Conservation (phyloP, 805 yeast genomes). For the Myxozyma mucilagina region DNA sequence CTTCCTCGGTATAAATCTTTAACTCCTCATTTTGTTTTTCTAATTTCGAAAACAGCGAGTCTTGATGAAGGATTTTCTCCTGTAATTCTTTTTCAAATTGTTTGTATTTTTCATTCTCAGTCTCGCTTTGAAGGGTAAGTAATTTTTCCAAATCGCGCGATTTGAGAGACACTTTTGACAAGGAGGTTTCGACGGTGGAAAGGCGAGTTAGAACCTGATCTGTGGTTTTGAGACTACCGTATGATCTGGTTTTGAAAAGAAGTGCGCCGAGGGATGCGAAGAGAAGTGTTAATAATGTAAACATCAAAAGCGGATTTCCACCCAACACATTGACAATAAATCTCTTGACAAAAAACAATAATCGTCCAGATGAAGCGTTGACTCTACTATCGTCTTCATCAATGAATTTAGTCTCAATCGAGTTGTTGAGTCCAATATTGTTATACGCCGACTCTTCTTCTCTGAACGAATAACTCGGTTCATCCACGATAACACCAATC, state of each 20-base stretch:
- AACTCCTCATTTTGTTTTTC: no score
- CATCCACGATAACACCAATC: neutral
- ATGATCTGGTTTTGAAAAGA: no score
- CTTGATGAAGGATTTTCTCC: neutral
- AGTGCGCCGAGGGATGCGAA: no score
- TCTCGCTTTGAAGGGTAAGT: neutral
- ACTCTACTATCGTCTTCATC: neutral
- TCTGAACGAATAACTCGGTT: conserved; percentile 1
- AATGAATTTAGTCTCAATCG: neutral
- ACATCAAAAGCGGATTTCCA: no score
- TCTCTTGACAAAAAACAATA: no score
- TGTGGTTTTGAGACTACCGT: conserved; percentile 2
- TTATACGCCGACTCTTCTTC: conserved; percentile 5
- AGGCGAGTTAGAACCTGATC: conserved; percentile 22
- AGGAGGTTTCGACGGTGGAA: conserved; percentile 6
- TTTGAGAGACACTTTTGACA: conserved; percentile 1
- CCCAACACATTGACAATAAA: no score
- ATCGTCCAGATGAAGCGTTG: no score
- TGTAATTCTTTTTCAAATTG: neutral
- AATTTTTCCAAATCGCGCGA: conserved; percentile 12
- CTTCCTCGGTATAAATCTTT: neutral
- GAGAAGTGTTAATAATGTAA: no score
- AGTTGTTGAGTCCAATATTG: conserved; percentile 1
- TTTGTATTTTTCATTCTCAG: neutral
- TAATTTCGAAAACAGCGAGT: neutral